Conservation (phyloP, 371 early-diverging fungal species). For the Conidiobolus incongruus region DNA sequence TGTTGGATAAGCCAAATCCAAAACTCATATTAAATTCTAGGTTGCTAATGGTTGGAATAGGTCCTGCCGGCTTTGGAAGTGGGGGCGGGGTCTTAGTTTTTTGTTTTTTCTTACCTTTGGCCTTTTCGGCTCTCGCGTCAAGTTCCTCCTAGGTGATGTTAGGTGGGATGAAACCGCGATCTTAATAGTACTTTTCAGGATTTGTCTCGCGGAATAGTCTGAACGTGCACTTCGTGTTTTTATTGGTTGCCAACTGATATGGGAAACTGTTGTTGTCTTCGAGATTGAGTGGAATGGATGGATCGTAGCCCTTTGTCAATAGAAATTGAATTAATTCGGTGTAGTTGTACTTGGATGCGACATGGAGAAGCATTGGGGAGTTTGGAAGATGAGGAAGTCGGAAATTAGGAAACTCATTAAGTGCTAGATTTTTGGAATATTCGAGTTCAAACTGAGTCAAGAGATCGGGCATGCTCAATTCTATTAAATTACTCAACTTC, state of each 20-base stretch:
- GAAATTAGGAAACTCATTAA: constrained; percentile 2
- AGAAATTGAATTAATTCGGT: constrained; percentile 28
- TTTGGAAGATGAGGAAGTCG: constrained; percentile 1
- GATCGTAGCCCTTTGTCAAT: constrained; percentile 24
- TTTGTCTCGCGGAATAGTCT: constrained; percentile 37
- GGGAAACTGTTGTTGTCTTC: constrained; percentile 19
- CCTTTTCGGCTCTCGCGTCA: constrained; percentile 28
- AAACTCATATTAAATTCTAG: too few relatives aligned
- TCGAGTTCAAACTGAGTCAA: constrained; percentile 2
- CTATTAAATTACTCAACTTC: constrained; percentile 2
- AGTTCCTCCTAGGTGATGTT: constrained; percentile 56
- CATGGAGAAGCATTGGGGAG: constrained; percentile 42
- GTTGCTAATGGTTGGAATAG: too few relatives aligned
- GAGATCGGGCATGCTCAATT: background rate
- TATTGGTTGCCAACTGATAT: constrained; percentile 54
- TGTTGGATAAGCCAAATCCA: too few relatives aligned
- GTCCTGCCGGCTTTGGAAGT: too few relatives aligned
- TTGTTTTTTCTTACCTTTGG: constrained; percentile 32
- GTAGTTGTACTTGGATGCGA: constrained; percentile 31
- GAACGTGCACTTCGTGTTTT: constrained; percentile 58
- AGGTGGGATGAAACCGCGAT: constrained; percentile 42
- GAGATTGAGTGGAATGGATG: constrained; percentile 23
- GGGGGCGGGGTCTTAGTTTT: too few relatives aligned
- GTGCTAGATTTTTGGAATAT: constrained; percentile 18
- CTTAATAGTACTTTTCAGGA: constrained; percentile 43